A percentile compares a stretch with the other conserved stretches of the same genome.
Evolutionary conservation across 179 eudicot genomes (phyloP).

Genomic region (Spinacia oleracea): DNA sequence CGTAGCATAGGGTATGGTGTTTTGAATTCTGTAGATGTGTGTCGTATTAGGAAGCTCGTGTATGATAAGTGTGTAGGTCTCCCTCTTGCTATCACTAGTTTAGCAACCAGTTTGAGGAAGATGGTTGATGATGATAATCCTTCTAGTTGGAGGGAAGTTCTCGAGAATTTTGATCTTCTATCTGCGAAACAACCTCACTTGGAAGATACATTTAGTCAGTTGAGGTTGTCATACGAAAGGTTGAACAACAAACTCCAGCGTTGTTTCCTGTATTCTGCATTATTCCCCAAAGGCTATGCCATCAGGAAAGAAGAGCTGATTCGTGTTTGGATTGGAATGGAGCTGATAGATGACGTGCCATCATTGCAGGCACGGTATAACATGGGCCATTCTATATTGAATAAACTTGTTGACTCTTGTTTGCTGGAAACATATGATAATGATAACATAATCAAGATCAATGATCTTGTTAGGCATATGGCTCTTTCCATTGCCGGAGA

Average conservation of each 20-base stretch:
- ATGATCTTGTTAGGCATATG: constrained; percentile 22
- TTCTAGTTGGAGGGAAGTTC: constrained; percentile 5
- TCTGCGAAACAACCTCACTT: neutral
- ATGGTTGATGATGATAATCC: constrained; percentile 1
- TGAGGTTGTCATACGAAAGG: constrained; percentile 16
- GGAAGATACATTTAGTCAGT: neutral
- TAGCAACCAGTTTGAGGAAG: constrained; percentile 6
- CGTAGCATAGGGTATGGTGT: neutral
- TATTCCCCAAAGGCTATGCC: constrained; percentile 17
- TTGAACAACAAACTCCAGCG: constrained; percentile 12
- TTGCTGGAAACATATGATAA: constrained; percentile 17
- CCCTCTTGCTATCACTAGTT: constrained; percentile 20
- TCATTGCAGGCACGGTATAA: constrained; percentile 26
- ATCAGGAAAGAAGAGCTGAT: constrained; percentile 20
- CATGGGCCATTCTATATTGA: constrained; percentile 23
- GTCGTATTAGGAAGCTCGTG: neutral
- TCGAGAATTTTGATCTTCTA: neutral
- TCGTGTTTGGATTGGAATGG: constrained; percentile 20
- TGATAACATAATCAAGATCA: constrained; percentile 10
- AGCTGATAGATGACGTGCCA: constrained; percentile 18
- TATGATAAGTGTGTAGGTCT: constrained; percentile 19
- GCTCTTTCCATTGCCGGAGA: constrained; percentile 13
- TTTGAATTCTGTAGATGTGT: neutral
- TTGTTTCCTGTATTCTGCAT: constrained; percentile 22
- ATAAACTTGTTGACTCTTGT: constrained; percentile 25